Evolutionary conservation across 176 grass and related monocot genomes (phyloP), one percentile per base, ranked within the genome.

Genomic region (Pontederia crassipes): DNA sequence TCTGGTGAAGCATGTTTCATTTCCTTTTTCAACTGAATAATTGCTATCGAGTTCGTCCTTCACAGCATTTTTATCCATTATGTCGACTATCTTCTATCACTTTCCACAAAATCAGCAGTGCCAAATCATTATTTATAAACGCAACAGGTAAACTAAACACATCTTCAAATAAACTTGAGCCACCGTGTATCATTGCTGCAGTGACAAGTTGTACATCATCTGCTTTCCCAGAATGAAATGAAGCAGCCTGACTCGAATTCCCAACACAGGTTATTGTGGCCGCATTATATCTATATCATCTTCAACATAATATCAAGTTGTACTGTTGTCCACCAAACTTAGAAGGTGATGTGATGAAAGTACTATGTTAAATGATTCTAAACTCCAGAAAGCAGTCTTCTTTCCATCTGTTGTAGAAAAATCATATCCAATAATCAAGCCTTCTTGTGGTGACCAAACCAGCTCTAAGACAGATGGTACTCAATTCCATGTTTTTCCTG

Each of bases 381-480:
- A 78, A 72, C 80, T 93, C 83, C 83, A 87, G 50, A 84, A 73
- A 66, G 83, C 78, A 62, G 80, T 60, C 69, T 84, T 93, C 8
- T 77, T 82, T 58, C 74, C 76, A 61, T 63, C 82, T 63, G 83
- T 49, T 53, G 71, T 80, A 28, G 80, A 75, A 17, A 67, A 68
- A 9, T 77, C 85, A 61, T 84, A 75, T 84, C 77, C 87, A 75
- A 87, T 77, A 69, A 74, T 81, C 28, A 93, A 61, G 47, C 89
- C 89, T 55, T 84, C 72, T 62, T 74, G 63, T 8, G 78, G 74
- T 68, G 89, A 93, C 83, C 83, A 93, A 20, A 87, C 80, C 57
- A 93, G 74, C 77, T 93, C 89, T 54, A 80, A 87, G 17, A 84
- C 67, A 53, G 62, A 45, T 68, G 67, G 65, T 13, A 69, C 62